Evolutionary conservation across 2,329 filamentous ascomycete species (phyloP).

Genomic region (Grosmannia huntii): DNA sequence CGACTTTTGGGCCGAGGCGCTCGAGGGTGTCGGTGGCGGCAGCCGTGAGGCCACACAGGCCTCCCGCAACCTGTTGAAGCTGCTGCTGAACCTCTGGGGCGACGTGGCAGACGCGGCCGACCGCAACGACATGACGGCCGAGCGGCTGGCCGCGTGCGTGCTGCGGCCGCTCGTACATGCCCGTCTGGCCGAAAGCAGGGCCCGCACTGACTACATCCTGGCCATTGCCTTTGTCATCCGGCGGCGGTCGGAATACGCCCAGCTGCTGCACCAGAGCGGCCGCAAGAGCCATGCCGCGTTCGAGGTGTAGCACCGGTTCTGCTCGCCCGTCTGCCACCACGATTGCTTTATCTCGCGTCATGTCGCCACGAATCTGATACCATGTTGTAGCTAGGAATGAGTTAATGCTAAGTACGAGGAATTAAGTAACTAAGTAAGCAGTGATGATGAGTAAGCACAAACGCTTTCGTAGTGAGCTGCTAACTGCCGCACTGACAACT

Average conservation of each 20-base stretch:
- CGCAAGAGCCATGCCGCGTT: constrained; percentile 16
- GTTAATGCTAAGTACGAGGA: no score
- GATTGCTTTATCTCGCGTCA: no score
- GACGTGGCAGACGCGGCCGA: constrained; percentile 26
- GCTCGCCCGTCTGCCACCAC: no score
- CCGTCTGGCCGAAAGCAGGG: neutral
- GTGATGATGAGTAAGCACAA: no score
- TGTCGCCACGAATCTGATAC: no score
- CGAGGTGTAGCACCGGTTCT: constrained; percentile 6
- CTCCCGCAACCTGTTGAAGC: constrained; percentile 25
- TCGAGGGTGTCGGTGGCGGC: constrained; percentile 21
- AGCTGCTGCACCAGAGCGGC: constrained; percentile 21
- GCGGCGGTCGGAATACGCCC: constrained; percentile 26
- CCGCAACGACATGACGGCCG: constrained; percentile 29
- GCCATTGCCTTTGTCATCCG: constrained; percentile 30
- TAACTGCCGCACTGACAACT: no score
- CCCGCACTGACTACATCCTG: constrained; percentile 26
- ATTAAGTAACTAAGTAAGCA: no score
- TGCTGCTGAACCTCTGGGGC: constrained; percentile 30
- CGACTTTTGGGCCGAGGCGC: constrained; percentile 33
- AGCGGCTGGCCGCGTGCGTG: constrained; percentile 25
- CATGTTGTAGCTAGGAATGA: no score
- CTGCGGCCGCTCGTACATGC: constrained; percentile 28
- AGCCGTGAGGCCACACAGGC: constrained; percentile 17
- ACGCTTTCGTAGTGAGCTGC: no score